Percentiles rank a stretch among this genome's conserved stretches.
Evolutionary conservation across 805 yeast genomes (phyloP).

Genomic region (Vanderwaltozyma polyspora): DNA sequence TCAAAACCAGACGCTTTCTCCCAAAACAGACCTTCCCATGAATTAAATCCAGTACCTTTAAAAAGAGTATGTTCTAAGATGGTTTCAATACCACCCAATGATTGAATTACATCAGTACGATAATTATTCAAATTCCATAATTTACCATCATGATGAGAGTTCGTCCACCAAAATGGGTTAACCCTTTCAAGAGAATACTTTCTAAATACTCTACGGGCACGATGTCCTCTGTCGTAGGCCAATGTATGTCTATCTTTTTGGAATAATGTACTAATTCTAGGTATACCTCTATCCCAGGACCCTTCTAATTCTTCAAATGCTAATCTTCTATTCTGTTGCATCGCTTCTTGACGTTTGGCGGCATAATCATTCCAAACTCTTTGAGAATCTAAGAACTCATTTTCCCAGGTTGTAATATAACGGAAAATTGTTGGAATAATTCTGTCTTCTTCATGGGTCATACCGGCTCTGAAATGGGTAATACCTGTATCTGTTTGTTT

Average conservation of each 20-base stretch:
- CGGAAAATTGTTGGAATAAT: slow-evolving; percentile 88
- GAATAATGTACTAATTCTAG: slow-evolving; percentile 87
- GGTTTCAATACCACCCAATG: slow-evolving; percentile 94
- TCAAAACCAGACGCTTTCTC: slow-evolving; percentile 96
- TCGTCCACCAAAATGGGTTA: slow-evolving; percentile 97
- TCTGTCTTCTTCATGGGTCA: slow-evolving; percentile 70
- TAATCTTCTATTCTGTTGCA: slow-evolving; percentile 70
- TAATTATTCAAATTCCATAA: slow-evolving; percentile 90
- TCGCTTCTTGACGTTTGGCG: slow-evolving; percentile 75
- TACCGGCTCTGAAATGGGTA: slow-evolving; percentile 88
- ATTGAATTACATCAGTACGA: slow-evolving; percentile 91
- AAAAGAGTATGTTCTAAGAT: slow-evolving; percentile 89
- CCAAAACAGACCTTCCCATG: slow-evolving; percentile 99
- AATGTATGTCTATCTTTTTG: slow-evolving; percentile 91
- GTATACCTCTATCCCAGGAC: slow-evolving; percentile 94
- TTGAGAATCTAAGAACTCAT: slow-evolving; percentile 87
- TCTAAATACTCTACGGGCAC: slow-evolving; percentile 70
- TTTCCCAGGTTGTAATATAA: slow-evolving; percentile 92
- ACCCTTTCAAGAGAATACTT: slow-evolving; percentile 59
- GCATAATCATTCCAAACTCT: slow-evolving; percentile 98
- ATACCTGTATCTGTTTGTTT: slow-evolving; percentile 90
- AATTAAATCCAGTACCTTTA: slow-evolving; percentile 93
- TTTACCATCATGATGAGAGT: slow-evolving; percentile 86
- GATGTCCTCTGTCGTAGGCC: slow-evolving; percentile 90
- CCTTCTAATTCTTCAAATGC: slow-evolving; percentile 90